phyloP scores from a whole-genome alignment of 2,329 filamentous ascomycete species.

The Lasiodiplodia sp. region DNA sequence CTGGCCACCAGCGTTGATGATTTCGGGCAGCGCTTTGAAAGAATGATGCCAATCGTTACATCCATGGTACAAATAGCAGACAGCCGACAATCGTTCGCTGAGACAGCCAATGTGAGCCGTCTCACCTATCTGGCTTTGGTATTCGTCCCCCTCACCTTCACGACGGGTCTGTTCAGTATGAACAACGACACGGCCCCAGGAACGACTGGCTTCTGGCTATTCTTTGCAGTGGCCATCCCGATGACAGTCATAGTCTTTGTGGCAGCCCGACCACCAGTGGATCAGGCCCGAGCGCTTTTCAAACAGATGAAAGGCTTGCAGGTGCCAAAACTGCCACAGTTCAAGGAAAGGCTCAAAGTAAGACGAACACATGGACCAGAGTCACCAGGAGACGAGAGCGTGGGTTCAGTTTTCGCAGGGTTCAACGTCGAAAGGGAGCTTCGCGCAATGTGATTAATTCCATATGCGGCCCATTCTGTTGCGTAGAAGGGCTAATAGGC shows the following conservation, averaged over 20 bases:
- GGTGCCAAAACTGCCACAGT: too few species aligned
- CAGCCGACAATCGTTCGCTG: slow-evolving; percentile 33
- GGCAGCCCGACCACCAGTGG: neutral
- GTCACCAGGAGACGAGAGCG: too few species aligned
- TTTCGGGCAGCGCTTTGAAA: slow-evolving; percentile 32
- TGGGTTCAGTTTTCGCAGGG: too few species aligned
- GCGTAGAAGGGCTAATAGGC: too few species aligned
- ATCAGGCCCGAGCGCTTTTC: too few species aligned
- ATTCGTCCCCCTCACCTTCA: slow-evolving; percentile 37
- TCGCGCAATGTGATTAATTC: too few species aligned
- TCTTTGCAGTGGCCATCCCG: slow-evolving; percentile 32
- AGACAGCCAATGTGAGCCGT: slow-evolving; percentile 35
- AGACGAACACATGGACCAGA: too few species aligned
- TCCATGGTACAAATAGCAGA: slow-evolving; percentile 36
- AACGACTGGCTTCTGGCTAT: slow-evolving; percentile 35
- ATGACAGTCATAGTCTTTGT: neutral
- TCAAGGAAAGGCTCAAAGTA: too few species aligned
- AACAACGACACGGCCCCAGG: slow-evolving; percentile 31
- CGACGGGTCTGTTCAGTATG: slow-evolving; percentile 39
- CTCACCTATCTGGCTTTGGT: slow-evolving; percentile 37
- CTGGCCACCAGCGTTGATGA: neutral
- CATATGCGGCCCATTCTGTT: too few species aligned
- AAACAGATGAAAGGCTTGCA: too few species aligned
- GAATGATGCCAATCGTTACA: slow-evolving; percentile 35
- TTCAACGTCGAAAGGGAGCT: too few species aligned